These are phyloP conservation scores for Flaveria robusta DNA, from an alignment of 129 eudicot species.

Conservation along the genomic window DNA sequence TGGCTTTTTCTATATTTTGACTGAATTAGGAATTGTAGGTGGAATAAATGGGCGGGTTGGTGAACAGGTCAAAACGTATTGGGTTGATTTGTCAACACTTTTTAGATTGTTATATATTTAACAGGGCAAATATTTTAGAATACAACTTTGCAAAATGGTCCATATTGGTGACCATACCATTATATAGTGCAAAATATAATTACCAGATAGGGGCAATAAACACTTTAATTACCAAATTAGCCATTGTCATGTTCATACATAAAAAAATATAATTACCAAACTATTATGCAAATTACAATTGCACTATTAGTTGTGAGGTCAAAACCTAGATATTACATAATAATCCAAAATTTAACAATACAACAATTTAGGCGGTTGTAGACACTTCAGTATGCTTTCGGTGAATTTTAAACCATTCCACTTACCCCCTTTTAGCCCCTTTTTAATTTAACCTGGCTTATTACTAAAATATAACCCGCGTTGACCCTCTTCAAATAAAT, in stretches of 20 bases:
- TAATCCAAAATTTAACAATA: background rate
- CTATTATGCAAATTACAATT: background rate
- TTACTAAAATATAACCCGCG: background rate
- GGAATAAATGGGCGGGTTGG: conserved; percentile 4
- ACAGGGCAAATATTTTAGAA: background rate
- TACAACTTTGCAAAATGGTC: background rate
- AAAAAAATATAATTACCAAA: background rate
- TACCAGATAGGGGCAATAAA: too few species aligned
- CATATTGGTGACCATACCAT: background rate
- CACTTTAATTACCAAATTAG: background rate
- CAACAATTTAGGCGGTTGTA: background rate
- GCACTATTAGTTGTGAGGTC: background rate
- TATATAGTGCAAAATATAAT: background rate
- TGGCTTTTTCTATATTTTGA: conserved; percentile 14
- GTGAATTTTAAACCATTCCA: background rate
- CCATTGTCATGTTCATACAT: background rate
- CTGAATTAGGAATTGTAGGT: background rate
- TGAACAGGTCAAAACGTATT: background rate
- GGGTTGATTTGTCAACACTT: background rate
- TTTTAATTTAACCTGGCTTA: background rate
- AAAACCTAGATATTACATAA: background rate
- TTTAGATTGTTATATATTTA: background rate
- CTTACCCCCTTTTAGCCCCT: background rate
- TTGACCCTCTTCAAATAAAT: background rate
- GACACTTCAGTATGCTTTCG: background rate